Evolutionary conservation across 2,329 filamentous ascomycete species (phyloP).

Genomic region (Hirsutella minnesotensis): DNA sequence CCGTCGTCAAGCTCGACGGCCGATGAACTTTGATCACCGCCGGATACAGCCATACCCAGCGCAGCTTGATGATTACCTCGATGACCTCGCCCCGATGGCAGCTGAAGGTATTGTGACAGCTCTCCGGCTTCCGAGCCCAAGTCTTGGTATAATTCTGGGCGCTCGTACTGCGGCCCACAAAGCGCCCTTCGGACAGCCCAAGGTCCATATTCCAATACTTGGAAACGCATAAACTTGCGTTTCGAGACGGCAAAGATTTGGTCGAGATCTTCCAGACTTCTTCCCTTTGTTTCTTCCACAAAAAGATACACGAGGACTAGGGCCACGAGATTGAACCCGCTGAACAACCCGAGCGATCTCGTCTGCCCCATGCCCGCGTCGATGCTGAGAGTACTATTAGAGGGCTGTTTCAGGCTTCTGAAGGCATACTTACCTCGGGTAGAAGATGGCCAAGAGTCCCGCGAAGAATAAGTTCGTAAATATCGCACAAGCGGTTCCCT

Average conservation of each 20-base stretch:
- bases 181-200: constrained; percentile 20
- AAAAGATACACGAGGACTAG: constrained; percentile 32
- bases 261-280: constrained; percentile 27
- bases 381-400: constrained; percentile 6
- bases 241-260: constrained; percentile 26
- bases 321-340: constrained; percentile 32
- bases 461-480: constrained; percentile 35
- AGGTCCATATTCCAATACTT: constrained; percentile 20
- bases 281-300: constrained; percentile 29
- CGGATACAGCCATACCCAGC: neutral
- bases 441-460: constrained; percentile 31
- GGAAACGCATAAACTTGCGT: constrained; percentile 23
- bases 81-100: neutral
- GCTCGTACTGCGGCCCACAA: constrained; percentile 7
- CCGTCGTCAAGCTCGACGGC: constrained; percentile 4
- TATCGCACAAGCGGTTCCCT: constrained; percentile 35
- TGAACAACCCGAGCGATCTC: constrained; percentile 32
- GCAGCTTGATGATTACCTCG: neutral
- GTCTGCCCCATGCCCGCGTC: constrained; percentile 13
- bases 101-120: neutral
- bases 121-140: constrained; percentile 10
- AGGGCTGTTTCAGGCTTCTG: too few species aligned
- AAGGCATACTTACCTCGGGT: constrained; percentile 14
- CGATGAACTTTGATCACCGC: neutral
- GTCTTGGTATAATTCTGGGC: constrained; percentile 21